phyloP scores from a whole-genome alignment of 2,329 filamentous ascomycete genomes.

The Colletotrichum sojae region DNA sequence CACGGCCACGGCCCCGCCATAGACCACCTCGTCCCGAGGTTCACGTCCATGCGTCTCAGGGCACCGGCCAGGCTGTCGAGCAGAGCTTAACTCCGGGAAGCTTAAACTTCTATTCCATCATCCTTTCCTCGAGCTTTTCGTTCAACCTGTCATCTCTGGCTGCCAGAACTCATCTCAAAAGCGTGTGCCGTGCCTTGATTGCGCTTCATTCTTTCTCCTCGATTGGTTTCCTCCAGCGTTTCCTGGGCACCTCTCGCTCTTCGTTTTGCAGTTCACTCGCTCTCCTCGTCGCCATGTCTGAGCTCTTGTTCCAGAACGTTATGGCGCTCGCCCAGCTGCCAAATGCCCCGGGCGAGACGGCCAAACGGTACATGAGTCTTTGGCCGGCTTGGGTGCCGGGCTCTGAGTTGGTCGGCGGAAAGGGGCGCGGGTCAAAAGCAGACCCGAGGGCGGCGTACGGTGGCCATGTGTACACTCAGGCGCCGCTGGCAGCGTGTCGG shows the following conservation, averaged over 20 bases:
- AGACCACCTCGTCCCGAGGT: slow-evolving; percentile 37
- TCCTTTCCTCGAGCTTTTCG: slow-evolving; percentile 18
- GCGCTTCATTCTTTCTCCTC: not conserved
- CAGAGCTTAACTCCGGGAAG: slow-evolving; percentile 9
- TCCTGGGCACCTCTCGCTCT: not conserved
- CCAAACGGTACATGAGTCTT: slow-evolving; percentile 37
- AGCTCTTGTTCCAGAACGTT: slow-evolving; percentile 30
- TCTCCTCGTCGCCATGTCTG: slow-evolving; percentile 25
- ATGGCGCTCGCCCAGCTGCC: slow-evolving; percentile 34
- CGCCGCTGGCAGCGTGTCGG: slow-evolving; percentile 49
- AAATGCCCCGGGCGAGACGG: not conserved
- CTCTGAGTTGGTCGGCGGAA: slow-evolving; percentile 33
- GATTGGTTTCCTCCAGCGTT: not conserved
- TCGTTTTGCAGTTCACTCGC: not conserved
- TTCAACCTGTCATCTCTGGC: not conserved
- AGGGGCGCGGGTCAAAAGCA: slow-evolving; percentile 30
- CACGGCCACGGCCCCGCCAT: slow-evolving; percentile 34
- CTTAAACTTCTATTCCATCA: slow-evolving; percentile 10
- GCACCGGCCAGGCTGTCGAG: slow-evolving; percentile 1
- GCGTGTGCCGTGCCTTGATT: not conserved
- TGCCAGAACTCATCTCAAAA: slow-evolving; percentile 19
- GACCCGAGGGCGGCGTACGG: slow-evolving; percentile 50
- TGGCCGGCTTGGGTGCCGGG: slow-evolving; percentile 39
- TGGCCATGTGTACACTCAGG: slow-evolving; percentile 55
- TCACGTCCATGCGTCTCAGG: slow-evolving; percentile 26